Conservation (phyloP, 2,329 filamentous ascomycete species). For the Aureobasidium sp. region DNA sequence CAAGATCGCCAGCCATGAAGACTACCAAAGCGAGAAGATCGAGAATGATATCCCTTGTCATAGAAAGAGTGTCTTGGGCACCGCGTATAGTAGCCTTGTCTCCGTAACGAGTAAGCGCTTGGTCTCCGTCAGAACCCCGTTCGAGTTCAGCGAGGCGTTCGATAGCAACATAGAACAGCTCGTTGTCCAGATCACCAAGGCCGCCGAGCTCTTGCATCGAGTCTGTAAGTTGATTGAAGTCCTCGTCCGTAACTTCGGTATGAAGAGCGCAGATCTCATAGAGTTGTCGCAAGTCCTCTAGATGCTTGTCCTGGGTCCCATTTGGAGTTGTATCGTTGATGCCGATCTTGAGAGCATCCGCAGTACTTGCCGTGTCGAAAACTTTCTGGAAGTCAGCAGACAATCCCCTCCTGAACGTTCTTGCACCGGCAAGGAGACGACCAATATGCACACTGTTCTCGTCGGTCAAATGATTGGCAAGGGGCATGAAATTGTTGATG, state of each 20-base stretch:
- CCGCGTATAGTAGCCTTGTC: constrained; percentile 67
- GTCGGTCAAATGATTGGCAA: constrained; percentile 17
- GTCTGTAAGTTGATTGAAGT: constrained; percentile 62
- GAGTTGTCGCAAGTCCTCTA: constrained; percentile 48
- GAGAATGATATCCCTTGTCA: constrained; percentile 68
- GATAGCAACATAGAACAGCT: constrained; percentile 47
- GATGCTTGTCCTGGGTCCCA: constrained; percentile 14
- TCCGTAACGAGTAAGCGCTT: constrained; percentile 65
- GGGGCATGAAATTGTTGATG: constrained; percentile 21
- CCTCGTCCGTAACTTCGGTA: constrained; percentile 74
- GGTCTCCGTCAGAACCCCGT: constrained; percentile 35
- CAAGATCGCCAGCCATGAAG: constrained; percentile 78
- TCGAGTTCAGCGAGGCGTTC: constrained; percentile 38
- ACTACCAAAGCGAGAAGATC: constrained; percentile 76
- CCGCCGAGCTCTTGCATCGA: constrained; percentile 60
- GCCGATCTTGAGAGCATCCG: constrained; percentile 14
- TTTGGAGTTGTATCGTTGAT: constrained; percentile 2
- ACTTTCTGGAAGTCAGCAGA: constrained; percentile 21
- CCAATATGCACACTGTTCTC: constrained; percentile 15
- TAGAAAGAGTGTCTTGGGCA: constrained; percentile 68
- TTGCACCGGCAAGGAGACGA: constrained; percentile 21
- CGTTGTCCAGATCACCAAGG: constrained; percentile 43
- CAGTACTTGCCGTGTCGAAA: constrained; percentile 42
- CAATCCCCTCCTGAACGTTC: constrained; percentile 20
- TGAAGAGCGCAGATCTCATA: constrained; percentile 73